phyloP scores from a whole-genome alignment of 78 protist species.

The slime mould (Dictyostelium discoideum) region DNA sequence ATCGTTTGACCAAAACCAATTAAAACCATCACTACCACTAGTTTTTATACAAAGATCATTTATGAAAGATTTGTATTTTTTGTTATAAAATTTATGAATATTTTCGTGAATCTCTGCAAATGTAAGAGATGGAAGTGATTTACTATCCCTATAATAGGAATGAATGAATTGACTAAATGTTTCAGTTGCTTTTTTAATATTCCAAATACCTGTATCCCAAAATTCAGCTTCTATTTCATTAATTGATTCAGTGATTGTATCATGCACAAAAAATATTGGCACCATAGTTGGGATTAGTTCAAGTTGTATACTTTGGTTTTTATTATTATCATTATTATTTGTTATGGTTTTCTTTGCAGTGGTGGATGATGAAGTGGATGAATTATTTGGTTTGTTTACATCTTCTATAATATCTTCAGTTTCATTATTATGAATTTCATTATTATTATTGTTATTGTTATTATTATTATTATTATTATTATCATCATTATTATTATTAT shows the following conservation, averaged over 20 bases:
- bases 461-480: no score
- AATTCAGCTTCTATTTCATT: constrained; percentile 56
- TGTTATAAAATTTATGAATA: constrained; percentile 20
- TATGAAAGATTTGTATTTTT: constrained; percentile 10
- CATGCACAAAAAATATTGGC: constrained; percentile 54
- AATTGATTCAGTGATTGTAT: constrained; percentile 49
- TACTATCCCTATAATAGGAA: constrained; percentile 44
- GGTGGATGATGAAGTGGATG: background rate
- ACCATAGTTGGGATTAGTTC: constrained; percentile 54
- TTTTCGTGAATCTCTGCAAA: constrained; percentile 69
- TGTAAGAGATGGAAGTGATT: constrained; percentile 56
- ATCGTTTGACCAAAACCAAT: constrained; percentile 46
- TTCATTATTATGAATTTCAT: no score
- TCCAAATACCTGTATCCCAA: constrained; percentile 60
- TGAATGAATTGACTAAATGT: constrained; percentile 59
- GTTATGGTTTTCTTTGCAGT: no score
- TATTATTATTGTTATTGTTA: no score
- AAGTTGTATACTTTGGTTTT: background rate
- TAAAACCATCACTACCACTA: background rate
- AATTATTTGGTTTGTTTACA: background rate
- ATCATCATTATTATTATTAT: no score
- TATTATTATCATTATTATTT: background rate
- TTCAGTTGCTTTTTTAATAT: constrained; percentile 32
- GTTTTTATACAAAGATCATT: constrained; percentile 8
- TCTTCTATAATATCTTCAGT: no score